phyloP scores from a whole-genome alignment of 495 filamentous ascomycete species.

The Trichoderma asperelloides region DNA sequence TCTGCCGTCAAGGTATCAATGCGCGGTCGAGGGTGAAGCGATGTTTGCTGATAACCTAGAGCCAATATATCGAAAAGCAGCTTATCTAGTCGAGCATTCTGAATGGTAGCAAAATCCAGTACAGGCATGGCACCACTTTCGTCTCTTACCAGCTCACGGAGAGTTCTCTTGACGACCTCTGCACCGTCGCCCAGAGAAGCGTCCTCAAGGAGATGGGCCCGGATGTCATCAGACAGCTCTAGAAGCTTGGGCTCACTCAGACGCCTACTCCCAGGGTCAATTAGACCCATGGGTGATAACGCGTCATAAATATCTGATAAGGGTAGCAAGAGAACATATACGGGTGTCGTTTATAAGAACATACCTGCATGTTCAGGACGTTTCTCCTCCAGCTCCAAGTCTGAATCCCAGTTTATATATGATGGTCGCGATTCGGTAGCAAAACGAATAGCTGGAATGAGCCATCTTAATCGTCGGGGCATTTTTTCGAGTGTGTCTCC shows the following conservation, averaged over 20 bases:
- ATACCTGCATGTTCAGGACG: background rate
- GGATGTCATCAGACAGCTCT: constrained; percentile 26
- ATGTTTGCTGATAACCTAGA: constrained; percentile 12
- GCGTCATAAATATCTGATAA: background rate
- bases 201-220: constrained; percentile 18
- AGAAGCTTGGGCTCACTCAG: constrained; percentile 13
- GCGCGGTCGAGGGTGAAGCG: constrained; percentile 14
- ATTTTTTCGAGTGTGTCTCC: background rate
- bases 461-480: background rate
- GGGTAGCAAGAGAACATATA: background rate
- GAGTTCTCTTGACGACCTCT: constrained; percentile 22
- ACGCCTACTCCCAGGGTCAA: background rate
- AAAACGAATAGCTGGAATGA: background rate
- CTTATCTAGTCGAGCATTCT: constrained; percentile 34
- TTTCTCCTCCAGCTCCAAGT: background rate
- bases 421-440: background rate
- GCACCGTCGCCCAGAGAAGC: constrained; percentile 15
- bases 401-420: background rate
- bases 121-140: constrained; percentile 14
- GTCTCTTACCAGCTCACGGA: constrained; percentile 28
- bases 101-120: constrained; percentile 25
- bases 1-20: constrained; percentile 20
- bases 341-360: background rate
- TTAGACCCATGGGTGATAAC: background rate
- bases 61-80: constrained; percentile 27